Conservation (phyloP, 1,284 basidiomycete species). For the Amylostereum areolatum region DNA sequence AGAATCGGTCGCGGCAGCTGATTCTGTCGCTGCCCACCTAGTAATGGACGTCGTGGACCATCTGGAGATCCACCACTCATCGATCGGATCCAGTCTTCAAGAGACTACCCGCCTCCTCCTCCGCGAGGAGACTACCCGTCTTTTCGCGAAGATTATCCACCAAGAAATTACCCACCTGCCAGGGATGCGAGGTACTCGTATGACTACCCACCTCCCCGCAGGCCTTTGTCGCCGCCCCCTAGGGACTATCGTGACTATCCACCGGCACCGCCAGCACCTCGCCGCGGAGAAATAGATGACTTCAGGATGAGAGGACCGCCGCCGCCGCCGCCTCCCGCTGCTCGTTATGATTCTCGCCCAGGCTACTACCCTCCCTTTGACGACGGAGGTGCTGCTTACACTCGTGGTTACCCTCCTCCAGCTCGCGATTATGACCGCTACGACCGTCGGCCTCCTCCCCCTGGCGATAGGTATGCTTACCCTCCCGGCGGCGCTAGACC, state of each 20-base stretch:
- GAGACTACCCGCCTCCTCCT: constrained; percentile 39
- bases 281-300: constrained; percentile 63
- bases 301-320: constrained; percentile 46
- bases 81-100: constrained; percentile 45
- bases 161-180: constrained; percentile 32
- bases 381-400: constrained; percentile 29
- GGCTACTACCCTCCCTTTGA: constrained; percentile 26
- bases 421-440: constrained; percentile 56
- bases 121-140: constrained; percentile 37
- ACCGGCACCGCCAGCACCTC: constrained; percentile 36
- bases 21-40: constrained; percentile 7
- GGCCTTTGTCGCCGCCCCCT: constrained; percentile 52
- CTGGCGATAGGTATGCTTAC: constrained; percentile 30
- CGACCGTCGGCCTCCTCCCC: constrained; percentile 43
- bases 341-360: constrained; percentile 36
- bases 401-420: constrained; percentile 40
- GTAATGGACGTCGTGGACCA: constrained; percentile 24
- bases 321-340: constrained; percentile 22
- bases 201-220: constrained; percentile 53
- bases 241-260: constrained; percentile 65
- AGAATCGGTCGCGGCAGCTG: constrained; percentile 6
- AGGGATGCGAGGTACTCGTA: constrained; percentile 44
- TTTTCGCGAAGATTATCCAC: constrained; percentile 50
- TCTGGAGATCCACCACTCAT: constrained; percentile 44
- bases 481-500: constrained; percentile 30